Evolutionary conservation across 768 basidiomycete genomes (phyloP).

Genomic region (Lepiota subincarnata): DNA sequence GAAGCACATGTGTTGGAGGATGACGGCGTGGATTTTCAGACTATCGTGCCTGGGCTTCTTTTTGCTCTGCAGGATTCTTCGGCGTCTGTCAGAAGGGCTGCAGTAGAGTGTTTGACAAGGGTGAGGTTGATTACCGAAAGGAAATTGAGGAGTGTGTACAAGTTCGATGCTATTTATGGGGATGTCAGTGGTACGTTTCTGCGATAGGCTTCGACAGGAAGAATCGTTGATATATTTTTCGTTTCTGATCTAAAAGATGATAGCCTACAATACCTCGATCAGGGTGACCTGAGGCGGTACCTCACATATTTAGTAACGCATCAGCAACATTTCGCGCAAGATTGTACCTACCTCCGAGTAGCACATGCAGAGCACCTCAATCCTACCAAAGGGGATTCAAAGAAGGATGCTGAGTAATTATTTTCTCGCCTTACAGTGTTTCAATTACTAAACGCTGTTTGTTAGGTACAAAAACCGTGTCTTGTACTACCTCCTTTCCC

Average conservation of each 20-base stretch:
- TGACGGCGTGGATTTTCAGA: constrained; percentile 72
- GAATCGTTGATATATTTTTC: constrained; percentile 9
- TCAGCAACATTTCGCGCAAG: constrained; percentile 55
- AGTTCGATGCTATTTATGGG: constrained; percentile 72
- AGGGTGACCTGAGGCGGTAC: constrained; percentile 59
- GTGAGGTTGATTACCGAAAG: constrained; percentile 37
- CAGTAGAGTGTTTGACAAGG: constrained; percentile 52
- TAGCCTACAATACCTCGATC: constrained; percentile 68
- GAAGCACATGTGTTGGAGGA: constrained; percentile 58
- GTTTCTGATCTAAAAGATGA: constrained; percentile 14
- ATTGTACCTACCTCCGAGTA: constrained; percentile 50
- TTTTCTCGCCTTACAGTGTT: neutral
- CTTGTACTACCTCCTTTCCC: constrained; percentile 76
- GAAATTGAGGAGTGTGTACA: constrained; percentile 58
- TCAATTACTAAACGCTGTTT: constrained; percentile 4
- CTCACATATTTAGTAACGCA: constrained; percentile 45
- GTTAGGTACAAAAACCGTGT: constrained; percentile 67
- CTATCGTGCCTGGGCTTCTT: constrained; percentile 66
- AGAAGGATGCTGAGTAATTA: constrained; percentile 50
- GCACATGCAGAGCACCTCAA: constrained; percentile 59
- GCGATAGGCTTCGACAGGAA: neutral
- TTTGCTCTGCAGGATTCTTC: constrained; percentile 51
- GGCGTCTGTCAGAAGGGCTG: constrained; percentile 40
- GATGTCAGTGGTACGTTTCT: constrained; percentile 44
- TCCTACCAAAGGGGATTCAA: constrained; percentile 46